Base-by-base conservation (phyloP, 2,329 filamentous ascomycete species). In the Exophiala sp. region DNA sequence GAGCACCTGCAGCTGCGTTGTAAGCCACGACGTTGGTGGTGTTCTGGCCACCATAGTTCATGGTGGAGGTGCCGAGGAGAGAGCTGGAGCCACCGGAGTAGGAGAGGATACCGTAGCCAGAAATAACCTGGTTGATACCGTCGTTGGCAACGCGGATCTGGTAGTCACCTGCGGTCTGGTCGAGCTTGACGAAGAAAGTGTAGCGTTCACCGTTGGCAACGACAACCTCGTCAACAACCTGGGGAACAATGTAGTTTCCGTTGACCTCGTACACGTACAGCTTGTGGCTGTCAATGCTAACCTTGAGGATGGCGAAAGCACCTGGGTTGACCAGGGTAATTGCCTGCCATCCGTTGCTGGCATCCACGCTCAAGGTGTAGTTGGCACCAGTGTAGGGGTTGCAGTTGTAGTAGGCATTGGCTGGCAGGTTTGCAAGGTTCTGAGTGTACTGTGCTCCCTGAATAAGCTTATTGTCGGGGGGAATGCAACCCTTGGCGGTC, bases 81-180 rank as follows among this genome's bases (percentile, higher is more conserved):
- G 64, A 11, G 1, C 54, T 47, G 10, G 52, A 55, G 16, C 65
- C 47, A 18, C 65, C 63, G 14, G 63, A 56, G 57, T 78, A 78
- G 0, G 71, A 69, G 36, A 86, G 66, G 7, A 75, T 69, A 1
- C 78, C 82, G 14, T 75, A 72, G 1, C 77, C 81, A 11, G 74
- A 72, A 29, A 86, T 72, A 50, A 84, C 73, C 63, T 86, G 84
- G 9, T 78, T 75, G 2, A 73, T 66, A 29, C 70, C 72, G 11
- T 70, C 68, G 12, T 78, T 75, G 21, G 78, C 75, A 38, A 79
- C 70, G 2, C 83, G 80, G 32, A 77, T 71, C 0, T 67, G 71
- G 61, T 76, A 76, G 44, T 70, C 62, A 8, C 64, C 67, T 3
- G 61, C 43, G 49, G 63, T 46, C 41, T 74, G 68, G 60, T 73